Evolutionary conservation across 2,329 filamentous ascomycete genomes (phyloP).

Genomic region (Pezizomycotina sp.): DNA sequence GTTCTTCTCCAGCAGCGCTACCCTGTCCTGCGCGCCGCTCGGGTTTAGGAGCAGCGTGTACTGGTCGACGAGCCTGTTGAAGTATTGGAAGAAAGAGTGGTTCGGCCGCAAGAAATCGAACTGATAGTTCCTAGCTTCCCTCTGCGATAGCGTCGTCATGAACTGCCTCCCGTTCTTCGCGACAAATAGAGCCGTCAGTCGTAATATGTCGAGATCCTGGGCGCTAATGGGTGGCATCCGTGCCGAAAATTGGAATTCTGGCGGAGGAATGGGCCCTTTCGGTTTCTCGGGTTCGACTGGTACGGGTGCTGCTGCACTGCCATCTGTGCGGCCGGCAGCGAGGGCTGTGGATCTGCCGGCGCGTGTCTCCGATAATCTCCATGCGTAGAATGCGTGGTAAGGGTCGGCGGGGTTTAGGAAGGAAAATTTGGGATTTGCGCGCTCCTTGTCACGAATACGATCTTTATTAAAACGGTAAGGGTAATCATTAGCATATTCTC

Average conservation of each 20-base stretch:
- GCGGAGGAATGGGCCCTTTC: slow-evolving; percentile 66
- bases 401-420: slow-evolving; percentile 68
- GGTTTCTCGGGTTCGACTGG: slow-evolving; percentile 43
- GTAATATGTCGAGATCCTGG: slow-evolving; percentile 54
- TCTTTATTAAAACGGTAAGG: slow-evolving; percentile 32
- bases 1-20: slow-evolving; percentile 57
- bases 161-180: slow-evolving; percentile 85
- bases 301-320: slow-evolving; percentile 36
- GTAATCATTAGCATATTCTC: slow-evolving; percentile 9
- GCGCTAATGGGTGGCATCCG: slow-evolving; percentile 96
- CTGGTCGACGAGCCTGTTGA: slow-evolving; percentile 80
- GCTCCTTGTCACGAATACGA: slow-evolving; percentile 70
- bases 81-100: slow-evolving; percentile 92
- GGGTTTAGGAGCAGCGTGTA: slow-evolving; percentile 41
- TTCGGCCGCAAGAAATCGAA: slow-evolving; percentile 93
- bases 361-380: slow-evolving; percentile 74
- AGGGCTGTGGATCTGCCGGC: slow-evolving; percentile 67
- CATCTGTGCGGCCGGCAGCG: slow-evolving; percentile 55
- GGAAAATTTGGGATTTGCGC: slow-evolving; percentile 73
- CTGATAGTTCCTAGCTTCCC: slow-evolving; percentile 78
- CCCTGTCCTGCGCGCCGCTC: slow-evolving; percentile 43
- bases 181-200: slow-evolving; percentile 74
- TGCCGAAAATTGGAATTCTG: slow-evolving; percentile 82
- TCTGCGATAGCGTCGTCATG: slow-evolving; percentile 75
- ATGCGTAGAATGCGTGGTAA: slow-evolving; percentile 77